Evolutionary conservation across 2,329 filamentous ascomycete species (phyloP).

Genomic region (Aspergillus piperis): DNA sequence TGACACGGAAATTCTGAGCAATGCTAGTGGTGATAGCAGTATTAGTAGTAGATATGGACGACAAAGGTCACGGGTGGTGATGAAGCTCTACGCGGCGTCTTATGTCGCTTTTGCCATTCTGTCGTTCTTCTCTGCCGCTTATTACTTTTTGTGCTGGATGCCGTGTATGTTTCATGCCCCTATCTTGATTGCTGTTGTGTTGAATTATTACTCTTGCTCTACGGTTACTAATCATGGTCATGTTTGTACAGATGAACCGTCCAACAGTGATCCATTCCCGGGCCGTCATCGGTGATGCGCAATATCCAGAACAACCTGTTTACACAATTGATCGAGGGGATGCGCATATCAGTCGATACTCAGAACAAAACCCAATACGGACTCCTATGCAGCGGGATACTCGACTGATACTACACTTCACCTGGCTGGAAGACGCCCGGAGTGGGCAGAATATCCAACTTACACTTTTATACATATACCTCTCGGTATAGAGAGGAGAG

Average conservation of each 20-base stretch:
- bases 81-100: conserved; percentile 8
- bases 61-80: background rate
- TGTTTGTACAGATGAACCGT: background rate
- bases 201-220: background rate
- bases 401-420: no score
- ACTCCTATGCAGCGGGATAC: no score
- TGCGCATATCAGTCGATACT: background rate
- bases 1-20: background rate
- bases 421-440: no score
- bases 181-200: background rate
- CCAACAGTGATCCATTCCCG: background rate
- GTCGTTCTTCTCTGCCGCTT: conserved; percentile 9
- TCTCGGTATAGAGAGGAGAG: no score
- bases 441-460: no score
- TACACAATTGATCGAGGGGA: background rate
- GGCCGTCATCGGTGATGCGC: background rate
- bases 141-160: conserved; percentile 5
- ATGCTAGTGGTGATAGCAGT: background rate
- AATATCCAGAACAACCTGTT: background rate
- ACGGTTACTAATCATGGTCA: background rate
- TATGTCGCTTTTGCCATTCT: conserved; percentile 11
- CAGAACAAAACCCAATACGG: background rate
- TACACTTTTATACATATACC: no score
- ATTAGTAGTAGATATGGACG: background rate
- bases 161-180: background rate